A percentile compares a stretch with the other conserved stretches of the same genome.
phyloP scores from a whole-genome alignment of 208 protist genomes.

The Trypanosomatidae sp. region DNA sequence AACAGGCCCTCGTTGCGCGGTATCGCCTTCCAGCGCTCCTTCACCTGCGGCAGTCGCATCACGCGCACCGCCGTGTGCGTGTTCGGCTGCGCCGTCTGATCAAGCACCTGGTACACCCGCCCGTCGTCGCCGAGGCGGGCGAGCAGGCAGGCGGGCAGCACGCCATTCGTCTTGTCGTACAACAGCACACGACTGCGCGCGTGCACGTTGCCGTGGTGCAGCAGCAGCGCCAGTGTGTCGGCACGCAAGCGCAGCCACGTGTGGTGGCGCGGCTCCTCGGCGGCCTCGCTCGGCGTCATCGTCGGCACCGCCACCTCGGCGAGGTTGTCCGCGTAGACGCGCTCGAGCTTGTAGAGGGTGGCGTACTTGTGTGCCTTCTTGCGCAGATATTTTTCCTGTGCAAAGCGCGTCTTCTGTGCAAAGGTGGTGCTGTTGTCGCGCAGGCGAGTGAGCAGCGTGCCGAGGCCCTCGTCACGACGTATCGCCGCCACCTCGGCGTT shows the following conservation, averaged over 20 bases:
- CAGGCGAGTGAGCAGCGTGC: constrained; percentile 58
- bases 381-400: constrained; percentile 87
- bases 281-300: constrained; percentile 48
- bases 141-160: constrained; percentile 54
- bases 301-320: constrained; percentile 71
- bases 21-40: constrained; percentile 77
- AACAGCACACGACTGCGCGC: constrained; percentile 56
- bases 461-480: constrained; percentile 54
- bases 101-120: constrained; percentile 66
- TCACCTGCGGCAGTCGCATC: constrained; percentile 36
- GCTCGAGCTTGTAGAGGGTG: constrained; percentile 73
- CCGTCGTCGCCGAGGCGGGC: constrained; percentile 54
- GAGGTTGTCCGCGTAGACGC: constrained; percentile 49
- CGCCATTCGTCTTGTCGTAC: constrained; percentile 77
- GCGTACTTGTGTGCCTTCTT: constrained; percentile 88
- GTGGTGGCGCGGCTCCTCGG: constrained; percentile 51
- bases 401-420: constrained; percentile 76
- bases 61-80: constrained; percentile 33
- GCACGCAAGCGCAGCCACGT: constrained; percentile 57
- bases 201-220: constrained; percentile 78
- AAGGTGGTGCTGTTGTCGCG: constrained; percentile 81
- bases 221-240: constrained; percentile 75
- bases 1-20: constrained; percentile 35
- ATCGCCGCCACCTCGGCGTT: constrained; percentile 66
- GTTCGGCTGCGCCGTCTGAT: constrained; percentile 67